These are phyloP conservation scores for Phaeolepiota aurea DNA, from an alignment of 768 basidiomycete species.

Conservation along the genomic window DNA sequence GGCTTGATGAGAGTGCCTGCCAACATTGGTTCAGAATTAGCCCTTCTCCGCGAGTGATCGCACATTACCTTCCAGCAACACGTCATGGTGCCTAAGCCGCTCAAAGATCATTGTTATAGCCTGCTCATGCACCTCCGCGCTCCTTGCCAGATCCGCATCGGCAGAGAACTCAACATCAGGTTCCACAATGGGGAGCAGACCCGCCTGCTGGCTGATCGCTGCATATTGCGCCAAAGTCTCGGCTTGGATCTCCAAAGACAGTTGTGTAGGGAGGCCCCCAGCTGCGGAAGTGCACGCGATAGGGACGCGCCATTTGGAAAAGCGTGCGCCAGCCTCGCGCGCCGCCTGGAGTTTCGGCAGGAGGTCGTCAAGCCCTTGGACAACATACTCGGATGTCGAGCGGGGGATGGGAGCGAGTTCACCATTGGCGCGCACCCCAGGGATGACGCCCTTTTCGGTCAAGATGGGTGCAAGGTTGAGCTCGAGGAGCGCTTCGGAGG, in stretches of 20 bases:
- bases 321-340: conserved; percentile 34
- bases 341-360: conserved; percentile 32
- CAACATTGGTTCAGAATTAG: no score
- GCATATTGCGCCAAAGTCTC: conserved; percentile 41
- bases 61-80: conserved; percentile 38
- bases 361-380: conserved; percentile 41
- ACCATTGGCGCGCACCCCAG: conserved; percentile 42
- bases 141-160: conserved; percentile 36
- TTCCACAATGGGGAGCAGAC: conserved; percentile 44
- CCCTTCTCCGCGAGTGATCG: no score
- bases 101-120: conserved; percentile 38
- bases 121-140: conserved; percentile 36
- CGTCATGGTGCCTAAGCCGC: conserved; percentile 33
- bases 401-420: conserved; percentile 36
- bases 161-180: conserved; percentile 43
- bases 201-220: conserved; percentile 41
- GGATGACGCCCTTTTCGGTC: conserved; percentile 34
- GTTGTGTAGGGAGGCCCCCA: conserved; percentile 27
- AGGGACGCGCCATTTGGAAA: conserved; percentile 44
- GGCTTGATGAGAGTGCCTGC: conserved; percentile 43
- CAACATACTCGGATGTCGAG: conserved; percentile 35
- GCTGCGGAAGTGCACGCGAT: conserved; percentile 32
- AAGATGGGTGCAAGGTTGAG: conserved; percentile 40
- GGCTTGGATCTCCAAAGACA: conserved; percentile 35
- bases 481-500: conserved; percentile 37